Percentiles rank a stretch among this genome's conserved stretches.
Conservation (phyloP, 2,329 filamentous ascomycete species). For the Colletotrichum sansevieriae region DNA sequence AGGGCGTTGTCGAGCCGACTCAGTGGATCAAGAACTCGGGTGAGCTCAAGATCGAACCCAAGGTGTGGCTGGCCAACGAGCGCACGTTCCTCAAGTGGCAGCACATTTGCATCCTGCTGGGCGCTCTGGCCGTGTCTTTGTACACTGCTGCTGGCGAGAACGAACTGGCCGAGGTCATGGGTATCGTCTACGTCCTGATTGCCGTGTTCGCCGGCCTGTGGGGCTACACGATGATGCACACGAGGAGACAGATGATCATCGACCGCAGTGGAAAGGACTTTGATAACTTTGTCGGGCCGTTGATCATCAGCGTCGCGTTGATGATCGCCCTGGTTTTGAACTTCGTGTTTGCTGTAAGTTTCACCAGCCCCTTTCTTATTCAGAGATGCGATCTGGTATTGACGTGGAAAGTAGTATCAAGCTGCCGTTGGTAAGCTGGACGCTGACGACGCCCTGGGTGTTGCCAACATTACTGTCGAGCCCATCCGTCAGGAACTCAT, state of each 20-base stretch:
- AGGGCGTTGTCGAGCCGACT: constrained; percentile 87
- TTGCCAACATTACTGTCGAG: constrained; percentile 24
- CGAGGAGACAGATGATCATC: constrained; percentile 82
- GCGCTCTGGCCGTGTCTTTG: constrained; percentile 83
- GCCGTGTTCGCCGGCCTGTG: constrained; percentile 87
- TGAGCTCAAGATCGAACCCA: constrained; percentile 92
- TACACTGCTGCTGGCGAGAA: constrained; percentile 91
- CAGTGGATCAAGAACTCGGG: constrained; percentile 96
- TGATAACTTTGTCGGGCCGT: constrained; percentile 87
- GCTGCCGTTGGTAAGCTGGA: constrained; percentile 36
- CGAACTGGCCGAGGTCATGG: constrained; percentile 80
- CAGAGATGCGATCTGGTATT: background rate
- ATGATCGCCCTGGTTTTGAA: constrained; percentile 86
- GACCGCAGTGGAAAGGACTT: constrained; percentile 92
- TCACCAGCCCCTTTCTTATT: background rate
- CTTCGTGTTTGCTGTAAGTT: constrained; percentile 84
- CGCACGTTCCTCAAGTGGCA: constrained; percentile 99
- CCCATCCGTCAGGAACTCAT: constrained; percentile 49
- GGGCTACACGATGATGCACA: constrained; percentile 88
- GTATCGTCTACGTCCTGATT: constrained; percentile 85
- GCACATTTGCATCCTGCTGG: constrained; percentile 90
- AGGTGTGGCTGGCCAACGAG: constrained; percentile 99
- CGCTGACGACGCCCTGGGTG: background rate
- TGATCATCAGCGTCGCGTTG: constrained; percentile 85
- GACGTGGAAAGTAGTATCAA: constrained; percentile 26